phyloP scores from a whole-genome alignment of 2,329 filamentous ascomycete genomes.

The Metarhizium guizhouense region DNA sequence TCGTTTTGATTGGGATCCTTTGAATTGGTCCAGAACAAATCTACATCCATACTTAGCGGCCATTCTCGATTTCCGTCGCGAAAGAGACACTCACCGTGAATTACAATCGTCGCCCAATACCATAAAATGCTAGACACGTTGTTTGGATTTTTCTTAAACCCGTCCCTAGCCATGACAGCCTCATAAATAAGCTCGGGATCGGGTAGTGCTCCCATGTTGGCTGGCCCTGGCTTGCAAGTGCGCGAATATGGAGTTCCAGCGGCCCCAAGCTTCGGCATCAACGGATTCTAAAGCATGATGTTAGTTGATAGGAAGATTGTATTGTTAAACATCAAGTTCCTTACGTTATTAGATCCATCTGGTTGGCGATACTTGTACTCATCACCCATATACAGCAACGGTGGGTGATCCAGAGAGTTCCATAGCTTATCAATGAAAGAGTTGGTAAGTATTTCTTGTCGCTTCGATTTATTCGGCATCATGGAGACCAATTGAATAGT shows the following conservation, averaged over 20 bases:
- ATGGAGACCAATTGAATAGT: slow-evolving; percentile 61
- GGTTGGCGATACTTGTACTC: slow-evolving; percentile 57
- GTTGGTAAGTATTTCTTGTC: slow-evolving; percentile 55
- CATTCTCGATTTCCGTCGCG: fast-evolving
- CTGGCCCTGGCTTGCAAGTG: slow-evolving; percentile 48
- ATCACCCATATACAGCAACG: slow-evolving; percentile 54
- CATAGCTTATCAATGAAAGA: slow-evolving; percentile 61
- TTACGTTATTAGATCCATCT: slow-evolving; percentile 60
- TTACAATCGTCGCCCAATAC: slow-evolving; percentile 66
- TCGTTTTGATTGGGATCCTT: slow-evolving; percentile 51
- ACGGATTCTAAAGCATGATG: slow-evolving; percentile 42
- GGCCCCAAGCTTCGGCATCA: slow-evolving; percentile 55
- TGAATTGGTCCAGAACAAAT: slow-evolving; percentile 63
- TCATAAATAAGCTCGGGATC: slow-evolving; percentile 58
- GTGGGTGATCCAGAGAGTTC: slow-evolving; percentile 64
- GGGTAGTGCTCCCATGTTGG: slow-evolving; percentile 55
- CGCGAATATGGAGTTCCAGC: slow-evolving; percentile 60
- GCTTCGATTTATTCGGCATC: slow-evolving; percentile 53
- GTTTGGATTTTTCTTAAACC: slow-evolving; percentile 54
- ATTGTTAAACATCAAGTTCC: slow-evolving; percentile 5
- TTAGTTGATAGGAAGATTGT: not conserved
- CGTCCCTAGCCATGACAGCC: slow-evolving; percentile 43
- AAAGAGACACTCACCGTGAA: slow-evolving; percentile 44
- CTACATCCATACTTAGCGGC: slow-evolving; percentile 19
- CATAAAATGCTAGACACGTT: slow-evolving; percentile 64